phyloP scores from a whole-genome alignment of 257 asterid genomes.

The Ajuga chamaepitys region DNA sequence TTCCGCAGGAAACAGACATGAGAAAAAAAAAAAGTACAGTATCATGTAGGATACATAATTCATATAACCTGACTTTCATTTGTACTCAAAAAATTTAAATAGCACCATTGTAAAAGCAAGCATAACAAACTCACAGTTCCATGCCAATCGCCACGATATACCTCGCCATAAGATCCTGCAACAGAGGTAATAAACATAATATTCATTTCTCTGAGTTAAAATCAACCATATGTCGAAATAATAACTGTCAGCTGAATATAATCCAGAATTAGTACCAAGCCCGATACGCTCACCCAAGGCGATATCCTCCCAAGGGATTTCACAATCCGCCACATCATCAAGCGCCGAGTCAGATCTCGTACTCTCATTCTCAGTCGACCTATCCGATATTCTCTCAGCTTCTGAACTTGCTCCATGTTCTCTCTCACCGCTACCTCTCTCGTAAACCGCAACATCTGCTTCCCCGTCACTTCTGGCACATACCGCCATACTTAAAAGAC shows the following conservation, averaged over 20 bases:
- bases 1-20: background rate
- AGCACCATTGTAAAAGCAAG: constrained; percentile 7
- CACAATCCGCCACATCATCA: constrained; percentile 97
- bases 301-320: constrained; percentile 90
- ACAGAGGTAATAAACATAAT: constrained; percentile 13
- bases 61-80: background rate
- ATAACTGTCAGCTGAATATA: constrained; percentile 12
- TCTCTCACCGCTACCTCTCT: constrained; percentile 42
- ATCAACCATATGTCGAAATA: constrained; percentile 15
- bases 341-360: constrained; percentile 65
- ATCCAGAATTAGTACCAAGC: constrained; percentile 63
- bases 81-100: background rate
- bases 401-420: constrained; percentile 49
- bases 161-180: constrained; percentile 97
- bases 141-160: constrained; percentile 95
- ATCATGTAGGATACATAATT: background rate
- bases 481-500: constrained; percentile 25
- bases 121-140: constrained; percentile 79
- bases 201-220: background rate
- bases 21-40: background rate
- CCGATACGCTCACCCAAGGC: constrained; percentile 99
- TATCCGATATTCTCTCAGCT: constrained; percentile 87
- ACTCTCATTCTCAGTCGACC: constrained; percentile 67
- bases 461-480: constrained; percentile 50
- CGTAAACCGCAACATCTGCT: constrained; percentile 29